Percentiles rank a stretch among this genome's conserved stretches.
phyloP scores from a whole-genome alignment of 1,284 basidiomycete genomes.

The Ustilago trichophora region DNA sequence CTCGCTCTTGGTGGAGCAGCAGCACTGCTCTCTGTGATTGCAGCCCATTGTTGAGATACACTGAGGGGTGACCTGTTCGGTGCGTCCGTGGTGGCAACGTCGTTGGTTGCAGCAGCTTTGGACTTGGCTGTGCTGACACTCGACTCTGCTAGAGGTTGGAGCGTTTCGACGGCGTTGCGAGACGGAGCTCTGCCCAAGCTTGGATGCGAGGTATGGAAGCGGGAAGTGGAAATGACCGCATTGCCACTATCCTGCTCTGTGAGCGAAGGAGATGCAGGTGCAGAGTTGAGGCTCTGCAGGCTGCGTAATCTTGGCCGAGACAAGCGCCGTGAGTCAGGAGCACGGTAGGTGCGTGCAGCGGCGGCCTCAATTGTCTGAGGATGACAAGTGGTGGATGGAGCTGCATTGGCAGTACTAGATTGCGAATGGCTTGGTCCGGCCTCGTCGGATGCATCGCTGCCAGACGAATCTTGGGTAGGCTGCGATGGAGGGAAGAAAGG shows the following conservation, averaged over 20 bases:
- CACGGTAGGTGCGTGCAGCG: constrained; percentile 7
- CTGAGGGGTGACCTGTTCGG: constrained; percentile 1
- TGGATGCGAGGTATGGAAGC: constrained; percentile 20
- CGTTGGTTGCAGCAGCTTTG: background rate
- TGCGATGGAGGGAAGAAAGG: constrained; percentile 2
- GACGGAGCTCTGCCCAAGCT: constrained; percentile 24
- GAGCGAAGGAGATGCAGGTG: constrained; percentile 37
- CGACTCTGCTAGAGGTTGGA: constrained; percentile 41
- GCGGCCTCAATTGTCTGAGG: background rate
- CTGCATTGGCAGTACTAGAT: background rate
- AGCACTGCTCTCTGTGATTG: constrained; percentile 2
- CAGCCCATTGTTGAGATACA: constrained; percentile 1
- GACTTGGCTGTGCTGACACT: constrained; percentile 6
- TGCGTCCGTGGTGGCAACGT: background rate
- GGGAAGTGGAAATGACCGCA: constrained; percentile 21
- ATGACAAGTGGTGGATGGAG: background rate
- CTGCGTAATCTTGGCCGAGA: constrained; percentile 33
- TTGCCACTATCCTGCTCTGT: constrained; percentile 37
- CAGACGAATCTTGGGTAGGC: background rate
- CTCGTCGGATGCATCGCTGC: background rate
- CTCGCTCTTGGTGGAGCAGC: constrained; percentile 4
- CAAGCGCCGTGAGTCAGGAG: constrained; percentile 7
- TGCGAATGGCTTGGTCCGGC: constrained; percentile 6
- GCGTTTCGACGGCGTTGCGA: constrained; percentile 35
- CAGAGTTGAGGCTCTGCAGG: constrained; percentile 44